phyloP scores from a whole-genome alignment of 2,329 filamentous ascomycete species.

The Aspergillus amoenus region DNA sequence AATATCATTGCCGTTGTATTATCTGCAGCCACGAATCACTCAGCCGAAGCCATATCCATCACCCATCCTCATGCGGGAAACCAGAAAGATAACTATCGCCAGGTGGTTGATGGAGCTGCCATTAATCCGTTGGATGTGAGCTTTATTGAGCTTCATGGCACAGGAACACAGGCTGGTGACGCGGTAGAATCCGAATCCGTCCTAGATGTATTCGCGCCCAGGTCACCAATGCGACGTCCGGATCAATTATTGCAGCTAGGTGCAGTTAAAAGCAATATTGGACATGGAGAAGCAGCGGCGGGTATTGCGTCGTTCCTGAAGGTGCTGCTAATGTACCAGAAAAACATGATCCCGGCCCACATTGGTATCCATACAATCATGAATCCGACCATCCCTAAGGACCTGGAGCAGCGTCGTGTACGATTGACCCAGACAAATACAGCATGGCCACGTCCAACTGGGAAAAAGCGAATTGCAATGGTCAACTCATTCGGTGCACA shows the following conservation, averaged over 20 bases:
- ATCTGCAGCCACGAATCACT: conserved; percentile 45
- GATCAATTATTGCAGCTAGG: conserved; percentile 21
- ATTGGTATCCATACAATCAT: conserved; percentile 61
- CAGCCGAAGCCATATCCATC: conserved; percentile 45
- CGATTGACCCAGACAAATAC: conserved; percentile 45
- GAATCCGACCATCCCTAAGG: conserved; percentile 31
- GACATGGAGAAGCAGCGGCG: conserved; percentile 32
- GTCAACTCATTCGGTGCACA: conserved; percentile 70
- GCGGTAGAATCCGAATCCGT: conserved; percentile 39
- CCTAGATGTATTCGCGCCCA: conserved; percentile 33
- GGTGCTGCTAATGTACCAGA: conserved; percentile 63
- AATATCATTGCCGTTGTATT: conserved; percentile 45
- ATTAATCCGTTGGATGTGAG: conserved; percentile 38
- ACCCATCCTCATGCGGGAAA: conserved; percentile 43
- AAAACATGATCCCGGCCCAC: conserved; percentile 64
- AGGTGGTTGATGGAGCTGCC: conserved; percentile 37
- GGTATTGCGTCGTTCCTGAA: conserved; percentile 53
- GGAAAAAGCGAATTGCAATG: conserved; percentile 29
- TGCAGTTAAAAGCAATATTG: conserved; percentile 30
- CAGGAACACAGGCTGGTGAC: conserved; percentile 44
- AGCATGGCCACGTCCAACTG: conserved; percentile 20
- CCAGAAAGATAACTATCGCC: conserved; percentile 37
- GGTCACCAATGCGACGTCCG: conserved; percentile 16
- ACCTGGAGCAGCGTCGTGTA: conserved; percentile 28
- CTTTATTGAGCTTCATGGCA: conserved; percentile 44